phyloP scores from a whole-genome alignment of 768 basidiomycete species.

The Macrolepiota fuliginosa region DNA sequence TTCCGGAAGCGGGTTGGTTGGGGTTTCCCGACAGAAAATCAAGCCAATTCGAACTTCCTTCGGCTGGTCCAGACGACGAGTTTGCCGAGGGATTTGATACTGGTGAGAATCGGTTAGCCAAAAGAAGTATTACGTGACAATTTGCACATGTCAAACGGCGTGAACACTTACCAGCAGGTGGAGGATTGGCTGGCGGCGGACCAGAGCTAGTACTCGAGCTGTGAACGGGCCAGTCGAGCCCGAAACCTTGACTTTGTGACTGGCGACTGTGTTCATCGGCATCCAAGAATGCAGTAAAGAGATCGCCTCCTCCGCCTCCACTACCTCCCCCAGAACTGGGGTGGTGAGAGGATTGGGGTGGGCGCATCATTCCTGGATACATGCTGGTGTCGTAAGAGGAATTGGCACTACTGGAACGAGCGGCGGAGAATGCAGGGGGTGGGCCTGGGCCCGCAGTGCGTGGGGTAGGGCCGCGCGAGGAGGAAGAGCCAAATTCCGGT shows the following conservation, averaged over 20 bases:
- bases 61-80: constrained; percentile 9
- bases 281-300: constrained; percentile 10
- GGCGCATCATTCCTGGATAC: constrained; percentile 12
- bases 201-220: constrained; percentile 4
- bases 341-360: constrained; percentile 10
- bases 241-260: constrained; percentile 10
- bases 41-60: constrained; percentile 12
- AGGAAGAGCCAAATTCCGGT: constrained; percentile 9
- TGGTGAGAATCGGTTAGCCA: not conserved
- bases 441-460: constrained; percentile 6
- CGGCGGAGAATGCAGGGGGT: constrained; percentile 4
- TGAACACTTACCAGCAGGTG: constrained; percentile 4
- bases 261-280: constrained; percentile 13
- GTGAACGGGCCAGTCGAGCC: constrained; percentile 12
- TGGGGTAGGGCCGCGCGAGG: constrained; percentile 6
- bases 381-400: constrained; percentile 10
- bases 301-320: constrained; percentile 3
- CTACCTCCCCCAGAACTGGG: constrained; percentile 1
- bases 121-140: not conserved
- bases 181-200: constrained; percentile 1
- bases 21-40: constrained; percentile 8
- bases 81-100: constrained; percentile 8
- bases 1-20: constrained; percentile 4
- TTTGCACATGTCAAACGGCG: not conserved
- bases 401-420: constrained; percentile 3